These are phyloP conservation scores for Collybia nuda DNA, from an alignment of 768 basidiomycete genomes.

Conservation along the genomic window DNA sequence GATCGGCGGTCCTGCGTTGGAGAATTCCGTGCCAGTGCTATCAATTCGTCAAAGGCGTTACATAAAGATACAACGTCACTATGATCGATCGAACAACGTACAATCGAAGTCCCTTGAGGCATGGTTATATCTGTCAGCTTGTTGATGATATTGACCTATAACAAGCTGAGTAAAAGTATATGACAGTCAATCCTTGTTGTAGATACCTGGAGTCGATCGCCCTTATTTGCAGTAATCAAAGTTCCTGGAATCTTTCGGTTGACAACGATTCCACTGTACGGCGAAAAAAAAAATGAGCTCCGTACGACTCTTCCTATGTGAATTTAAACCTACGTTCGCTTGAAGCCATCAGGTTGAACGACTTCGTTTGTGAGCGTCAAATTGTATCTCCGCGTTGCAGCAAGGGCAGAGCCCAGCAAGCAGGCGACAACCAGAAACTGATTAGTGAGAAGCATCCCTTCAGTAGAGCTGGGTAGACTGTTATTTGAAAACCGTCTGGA, in stretches of 20 bases:
- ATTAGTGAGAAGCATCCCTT: too few relatives aligned
- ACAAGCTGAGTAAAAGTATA: too few relatives aligned
- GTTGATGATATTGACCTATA: constrained; percentile 17
- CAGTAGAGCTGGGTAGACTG: too few relatives aligned
- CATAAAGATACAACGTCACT: constrained; percentile 8
- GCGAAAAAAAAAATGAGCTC: not conserved
- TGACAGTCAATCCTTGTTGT: too few relatives aligned
- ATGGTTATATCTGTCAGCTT: constrained; percentile 15
- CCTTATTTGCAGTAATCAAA: constrained; percentile 24
- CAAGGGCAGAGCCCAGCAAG: too few relatives aligned
- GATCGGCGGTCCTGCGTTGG: constrained; percentile 11
- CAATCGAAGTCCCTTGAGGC: constrained; percentile 18
- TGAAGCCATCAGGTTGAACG: constrained; percentile 51
- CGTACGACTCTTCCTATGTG: not conserved
- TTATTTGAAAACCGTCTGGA: too few relatives aligned
- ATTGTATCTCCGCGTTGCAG: constrained; percentile 8
- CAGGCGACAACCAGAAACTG: too few relatives aligned
- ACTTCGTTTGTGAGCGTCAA: constrained; percentile 38
- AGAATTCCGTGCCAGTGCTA: constrained; percentile 12
- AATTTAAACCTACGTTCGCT: constrained; percentile 35
- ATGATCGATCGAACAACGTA: constrained; percentile 6
- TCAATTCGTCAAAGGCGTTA: not conserved
- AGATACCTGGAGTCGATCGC: constrained; percentile 10
- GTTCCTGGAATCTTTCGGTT: constrained; percentile 22
- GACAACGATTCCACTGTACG: not conserved